These are phyloP conservation scores for Xylaria hypoxylon DNA, from an alignment of 2,329 filamentous ascomycete species.

Conservation along the genomic window DNA sequence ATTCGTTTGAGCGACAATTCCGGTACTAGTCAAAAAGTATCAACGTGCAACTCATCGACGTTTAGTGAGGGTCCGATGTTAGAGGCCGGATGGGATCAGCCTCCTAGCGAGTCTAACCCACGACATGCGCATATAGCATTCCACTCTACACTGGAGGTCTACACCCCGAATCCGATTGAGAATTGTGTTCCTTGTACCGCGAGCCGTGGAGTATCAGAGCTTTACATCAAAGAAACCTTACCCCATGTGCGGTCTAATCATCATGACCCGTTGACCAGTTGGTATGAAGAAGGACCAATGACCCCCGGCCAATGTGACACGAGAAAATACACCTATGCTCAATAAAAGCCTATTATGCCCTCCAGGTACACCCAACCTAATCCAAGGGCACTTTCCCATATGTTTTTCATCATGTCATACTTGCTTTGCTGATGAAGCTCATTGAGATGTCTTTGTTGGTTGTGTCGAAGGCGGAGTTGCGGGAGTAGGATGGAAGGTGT, in stretches of 20 bases:
- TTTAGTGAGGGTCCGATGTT: neutral
- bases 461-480: too few relatives aligned
- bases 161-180: neutral
- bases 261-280: slow-evolving; percentile 21
- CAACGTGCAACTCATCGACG: slow-evolving; percentile 6
- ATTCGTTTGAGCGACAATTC: neutral
- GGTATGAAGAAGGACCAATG: slow-evolving; percentile 24
- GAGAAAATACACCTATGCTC: too few relatives aligned
- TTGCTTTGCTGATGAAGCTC: too few relatives aligned
- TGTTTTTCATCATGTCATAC: too few relatives aligned
- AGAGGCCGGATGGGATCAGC: slow-evolving; percentile 6
- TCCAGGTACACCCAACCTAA: too few relatives aligned
- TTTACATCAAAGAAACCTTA: neutral
- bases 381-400: too few relatives aligned
- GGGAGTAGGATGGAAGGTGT: too few relatives aligned
- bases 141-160: neutral
- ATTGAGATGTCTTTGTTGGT: too few relatives aligned
- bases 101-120: neutral
- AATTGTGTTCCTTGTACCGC: neutral
- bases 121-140: neutral
- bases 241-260: neutral
- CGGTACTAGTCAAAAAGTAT: neutral
- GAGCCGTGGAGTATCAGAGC: neutral
- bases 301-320: too few relatives aligned
- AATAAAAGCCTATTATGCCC: too few relatives aligned